phyloP scores from a whole-genome alignment of 2,329 filamentous ascomycete species.

The Lasiodiplodia citricola region DNA sequence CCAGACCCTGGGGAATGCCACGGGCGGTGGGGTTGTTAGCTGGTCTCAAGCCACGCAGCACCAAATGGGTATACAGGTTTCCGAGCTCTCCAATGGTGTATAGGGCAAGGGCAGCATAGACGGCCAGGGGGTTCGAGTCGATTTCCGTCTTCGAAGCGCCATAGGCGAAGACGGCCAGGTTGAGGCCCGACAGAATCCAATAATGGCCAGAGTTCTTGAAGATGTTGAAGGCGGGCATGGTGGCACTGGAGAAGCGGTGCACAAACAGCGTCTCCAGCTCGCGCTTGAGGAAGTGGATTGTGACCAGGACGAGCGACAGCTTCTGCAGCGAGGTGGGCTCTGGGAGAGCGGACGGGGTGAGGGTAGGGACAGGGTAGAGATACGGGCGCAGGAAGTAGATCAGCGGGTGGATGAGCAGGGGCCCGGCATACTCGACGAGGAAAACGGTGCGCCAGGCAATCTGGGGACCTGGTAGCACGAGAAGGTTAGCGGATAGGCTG shows the following conservation, averaged over 20 bases:
- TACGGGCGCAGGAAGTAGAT: constrained; percentile 70
- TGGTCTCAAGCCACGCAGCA: constrained; percentile 76
- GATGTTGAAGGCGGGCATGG: constrained; percentile 90
- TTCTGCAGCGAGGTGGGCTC: constrained; percentile 70
- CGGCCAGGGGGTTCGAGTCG: constrained; percentile 50
- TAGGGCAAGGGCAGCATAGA: constrained; percentile 72
- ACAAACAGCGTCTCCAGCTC: constrained; percentile 94
- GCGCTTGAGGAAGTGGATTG: constrained; percentile 89
- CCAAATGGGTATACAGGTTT: constrained; percentile 81
- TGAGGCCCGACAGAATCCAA: constrained; percentile 81
- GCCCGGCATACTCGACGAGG: constrained; percentile 92
- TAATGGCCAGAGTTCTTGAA: constrained; percentile 96
- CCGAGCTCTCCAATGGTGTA: constrained; percentile 78
- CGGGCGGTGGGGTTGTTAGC: constrained; percentile 75
- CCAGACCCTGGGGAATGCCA: constrained; percentile 84
- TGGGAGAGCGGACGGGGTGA: constrained; percentile 9
- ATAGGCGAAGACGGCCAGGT: constrained; percentile 87
- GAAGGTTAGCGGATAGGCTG: not conserved
- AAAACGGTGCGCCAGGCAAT: constrained; percentile 94
- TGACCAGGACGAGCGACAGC: constrained; percentile 74
- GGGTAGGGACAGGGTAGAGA: constrained; percentile 36
- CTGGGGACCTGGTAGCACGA: constrained; percentile 69
- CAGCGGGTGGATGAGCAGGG: constrained; percentile 82
- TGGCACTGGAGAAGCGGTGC: constrained; percentile 92
- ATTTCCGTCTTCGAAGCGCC: constrained; percentile 68